Evolutionary conservation across 352 stramenopile genomes (phyloP), one percentile per base, ranked within the genome.

Genomic region (Phytophthora kernoviae): DNA sequence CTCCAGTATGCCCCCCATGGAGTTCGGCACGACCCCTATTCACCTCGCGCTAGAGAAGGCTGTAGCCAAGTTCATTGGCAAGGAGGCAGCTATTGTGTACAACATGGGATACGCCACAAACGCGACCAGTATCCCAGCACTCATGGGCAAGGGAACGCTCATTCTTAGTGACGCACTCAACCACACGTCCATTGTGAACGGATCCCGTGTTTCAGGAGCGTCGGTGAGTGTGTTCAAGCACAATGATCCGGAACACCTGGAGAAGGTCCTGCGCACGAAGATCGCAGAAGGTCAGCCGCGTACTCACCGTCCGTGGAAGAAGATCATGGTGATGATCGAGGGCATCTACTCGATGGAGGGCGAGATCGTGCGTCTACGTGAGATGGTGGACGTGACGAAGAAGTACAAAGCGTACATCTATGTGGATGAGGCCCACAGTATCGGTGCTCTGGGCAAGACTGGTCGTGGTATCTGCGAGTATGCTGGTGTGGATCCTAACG

Each of bases 31-130:
- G 4, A 97, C 91, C 0, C 41, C 71, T 0, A 64, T 98, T 22
- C 97, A 99, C 73, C 51, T 84, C 12, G 79, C 98, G 33, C 77
- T 99, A 14, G 98, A 99, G 64, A 46, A 78, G 12, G 77, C 88
- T 10, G 81, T 99, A 6, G 95, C 97, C 15, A 68, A 81, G 20
- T 99, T 99, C 65, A 71, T 99, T 17, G 91, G 94, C 53, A 99
- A 99, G 72, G 91, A 98, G 37, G 93, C 96, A 22, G 91, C 94
- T 1, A 82, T 99, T 27, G 94, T 98, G 22, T 97, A 99, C 70
- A 99, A 99, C 75, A 99, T 99, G 96, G 98, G 98, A 36, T 99
- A 99, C 73, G 98, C 95, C 47, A 99, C 97, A 32, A 99, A 99
- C 71, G 81, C 92, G 37, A 98, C 97, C 4, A 97, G 93, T 7